phyloP scores from a whole-genome alignment of 2,329 filamentous ascomycete species.

The Microcyclosporella mali region DNA sequence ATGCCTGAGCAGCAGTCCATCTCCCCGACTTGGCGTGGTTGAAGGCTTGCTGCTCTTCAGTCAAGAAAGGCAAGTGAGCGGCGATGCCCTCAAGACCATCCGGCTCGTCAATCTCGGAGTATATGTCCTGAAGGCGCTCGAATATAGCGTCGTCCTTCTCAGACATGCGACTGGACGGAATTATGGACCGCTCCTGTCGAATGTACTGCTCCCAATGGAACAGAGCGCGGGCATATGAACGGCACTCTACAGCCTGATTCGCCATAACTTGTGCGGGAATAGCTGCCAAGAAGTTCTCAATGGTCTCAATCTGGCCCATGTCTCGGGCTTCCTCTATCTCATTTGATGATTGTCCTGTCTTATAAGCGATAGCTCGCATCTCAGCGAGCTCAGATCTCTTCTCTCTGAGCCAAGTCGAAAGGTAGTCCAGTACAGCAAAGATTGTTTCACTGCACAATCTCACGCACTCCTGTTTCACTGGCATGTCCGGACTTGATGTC shows the following conservation, averaged over 20 bases:
- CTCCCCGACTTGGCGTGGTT: constrained; percentile 88
- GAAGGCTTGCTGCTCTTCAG: constrained; percentile 86
- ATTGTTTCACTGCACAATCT: constrained; percentile 88
- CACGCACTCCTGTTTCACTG: constrained; percentile 62
- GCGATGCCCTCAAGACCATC: constrained; percentile 95
- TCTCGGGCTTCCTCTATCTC: constrained; percentile 48
- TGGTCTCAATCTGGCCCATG: constrained; percentile 53
- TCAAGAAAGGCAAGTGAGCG: constrained; percentile 74
- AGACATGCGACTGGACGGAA: constrained; percentile 35
- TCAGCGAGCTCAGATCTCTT: constrained; percentile 53
- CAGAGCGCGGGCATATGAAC: constrained; percentile 82
- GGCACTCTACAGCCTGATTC: constrained; percentile 82
- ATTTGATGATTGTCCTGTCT: constrained; percentile 38
- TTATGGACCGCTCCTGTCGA: constrained; percentile 43
- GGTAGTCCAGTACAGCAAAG: constrained; percentile 85
- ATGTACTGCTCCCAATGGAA: constrained; percentile 95
- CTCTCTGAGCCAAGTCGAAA: constrained; percentile 80
- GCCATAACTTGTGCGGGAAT: constrained; percentile 71
- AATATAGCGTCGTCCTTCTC: constrained; percentile 48
- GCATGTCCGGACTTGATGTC: constrained; percentile 52
- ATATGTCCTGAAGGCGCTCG: constrained; percentile 75
- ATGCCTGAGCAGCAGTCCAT: constrained; percentile 92
- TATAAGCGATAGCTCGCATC: constrained; percentile 36
- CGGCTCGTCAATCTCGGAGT: constrained; percentile 94
- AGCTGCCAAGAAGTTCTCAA: constrained; percentile 65